A percentile compares a stretch with the other conserved stretches of the same genome.
phyloP scores from a whole-genome alignment of 1,139 yeast genomes.

The Keqinozyma sinolaborantium region DNA sequence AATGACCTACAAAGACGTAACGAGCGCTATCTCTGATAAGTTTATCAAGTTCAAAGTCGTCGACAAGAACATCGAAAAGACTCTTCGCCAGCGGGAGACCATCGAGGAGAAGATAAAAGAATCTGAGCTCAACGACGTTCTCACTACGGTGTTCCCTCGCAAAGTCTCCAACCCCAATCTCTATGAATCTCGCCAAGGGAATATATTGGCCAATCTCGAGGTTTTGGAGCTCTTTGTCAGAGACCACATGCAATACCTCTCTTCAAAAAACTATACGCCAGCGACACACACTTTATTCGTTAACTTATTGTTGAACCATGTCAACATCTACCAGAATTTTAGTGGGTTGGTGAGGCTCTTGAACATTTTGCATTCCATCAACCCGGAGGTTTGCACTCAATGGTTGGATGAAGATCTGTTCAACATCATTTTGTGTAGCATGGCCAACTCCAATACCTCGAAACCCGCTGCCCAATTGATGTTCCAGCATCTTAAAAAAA shows the following conservation, averaged over 20 bases:
- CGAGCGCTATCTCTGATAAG: constrained; percentile 26
- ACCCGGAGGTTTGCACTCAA: constrained; percentile 12
- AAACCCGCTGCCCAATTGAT: constrained; percentile 24
- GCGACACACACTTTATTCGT: constrained; percentile 28
- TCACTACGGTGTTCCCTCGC: constrained; percentile 12
- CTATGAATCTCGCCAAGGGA: constrained; percentile 23
- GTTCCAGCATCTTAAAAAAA: constrained; percentile 17
- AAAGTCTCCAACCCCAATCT: constrained; percentile 20
- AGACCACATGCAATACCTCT: constrained; percentile 23
- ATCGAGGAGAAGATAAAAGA: constrained; percentile 7
- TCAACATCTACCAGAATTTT: constrained; percentile 32
- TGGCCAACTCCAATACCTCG: constrained; percentile 26
- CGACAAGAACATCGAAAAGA: constrained; percentile 20
- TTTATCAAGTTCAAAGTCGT: constrained; percentile 22
- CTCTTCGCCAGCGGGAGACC: constrained; percentile 6
- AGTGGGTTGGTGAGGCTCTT: constrained; percentile 27
- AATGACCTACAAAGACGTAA: constrained; percentile 26
- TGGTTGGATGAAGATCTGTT: constrained; percentile 32
- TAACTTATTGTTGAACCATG: constrained; percentile 37
- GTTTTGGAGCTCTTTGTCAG: constrained; percentile 20
- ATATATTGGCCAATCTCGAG: constrained; percentile 28
- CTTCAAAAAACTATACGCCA: constrained; percentile 11
- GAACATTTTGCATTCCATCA: constrained; percentile 14
- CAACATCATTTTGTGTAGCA: constrained; percentile 24
- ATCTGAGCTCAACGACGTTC: constrained; percentile 11